These are phyloP conservation scores for Entomortierella parvispora DNA, from an alignment of 192 early-diverging fungal species.

Conservation along the genomic window DNA sequence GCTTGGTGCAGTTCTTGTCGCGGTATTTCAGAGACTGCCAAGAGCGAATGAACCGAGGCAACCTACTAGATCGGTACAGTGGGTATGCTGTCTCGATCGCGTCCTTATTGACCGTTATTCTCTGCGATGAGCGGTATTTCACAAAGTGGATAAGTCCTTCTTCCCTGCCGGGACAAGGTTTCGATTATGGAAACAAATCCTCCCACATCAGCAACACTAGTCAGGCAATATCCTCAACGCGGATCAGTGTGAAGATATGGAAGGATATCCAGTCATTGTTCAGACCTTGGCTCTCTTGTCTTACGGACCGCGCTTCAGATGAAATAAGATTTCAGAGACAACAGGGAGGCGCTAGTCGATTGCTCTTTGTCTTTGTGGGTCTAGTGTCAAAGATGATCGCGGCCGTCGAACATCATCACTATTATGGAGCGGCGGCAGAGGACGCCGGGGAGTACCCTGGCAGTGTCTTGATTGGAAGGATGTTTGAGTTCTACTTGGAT, in stretches of 20 bases:
- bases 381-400: conserved; percentile 37
- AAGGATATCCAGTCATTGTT: conserved; percentile 29
- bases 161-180: not conserved
- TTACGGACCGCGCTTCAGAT: conserved; percentile 32
- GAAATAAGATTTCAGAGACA: conserved; percentile 39
- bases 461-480: conserved; percentile 9
- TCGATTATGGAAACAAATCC: too few species aligned
- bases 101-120: conserved; percentile 25
- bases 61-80: conserved; percentile 38
- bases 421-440: too few species aligned
- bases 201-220: too few species aligned
- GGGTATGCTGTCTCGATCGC: conserved; percentile 45
- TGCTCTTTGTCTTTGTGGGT: conserved; percentile 44
- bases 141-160: conserved; percentile 23
- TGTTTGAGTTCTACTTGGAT: conserved; percentile 38
- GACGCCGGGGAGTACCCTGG: conserved; percentile 1
- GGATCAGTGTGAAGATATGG: conserved; percentile 25
- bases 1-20: conserved; percentile 28
- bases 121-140: conserved; percentile 43
- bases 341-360: conserved; percentile 41
- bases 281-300: conserved; percentile 37
- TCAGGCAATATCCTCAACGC: conserved; percentile 11
- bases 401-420: not conserved
- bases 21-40: conserved; percentile 33
- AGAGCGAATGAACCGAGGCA: conserved; percentile 23